Evolutionary conservation across 768 basidiomycete species (phyloP).

Genomic region (Heimioporus sp.): DNA sequence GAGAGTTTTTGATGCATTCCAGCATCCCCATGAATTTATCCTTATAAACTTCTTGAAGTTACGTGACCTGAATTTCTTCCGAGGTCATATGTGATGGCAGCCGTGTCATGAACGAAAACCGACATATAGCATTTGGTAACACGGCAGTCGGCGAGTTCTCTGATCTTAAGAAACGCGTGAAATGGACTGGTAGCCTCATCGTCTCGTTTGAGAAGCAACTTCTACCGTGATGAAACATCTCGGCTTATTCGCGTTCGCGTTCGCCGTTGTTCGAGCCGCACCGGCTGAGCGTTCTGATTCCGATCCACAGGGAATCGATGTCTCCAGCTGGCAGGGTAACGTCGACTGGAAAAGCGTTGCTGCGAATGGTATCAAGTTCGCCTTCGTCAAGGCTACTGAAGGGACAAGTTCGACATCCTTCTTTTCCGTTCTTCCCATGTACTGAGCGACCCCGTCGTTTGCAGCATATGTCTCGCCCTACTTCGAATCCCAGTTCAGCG

Average conservation of each 20-base stretch:
- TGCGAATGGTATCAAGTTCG: constrained; percentile 51
- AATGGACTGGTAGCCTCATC: too few relatives aligned
- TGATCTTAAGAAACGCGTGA: too few relatives aligned
- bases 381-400: constrained; percentile 69
- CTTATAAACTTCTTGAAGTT: too few relatives aligned
- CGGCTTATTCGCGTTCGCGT: constrained; percentile 4
- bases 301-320: constrained; percentile 50
- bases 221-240: constrained; percentile 19
- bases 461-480: constrained; percentile 23
- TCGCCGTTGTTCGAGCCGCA: constrained; percentile 7
- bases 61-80: too few relatives aligned
- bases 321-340: constrained; percentile 47
- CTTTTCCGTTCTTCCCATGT: background rate
- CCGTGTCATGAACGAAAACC: too few relatives aligned
- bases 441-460: background rate
- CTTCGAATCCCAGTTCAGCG: constrained; percentile 49
- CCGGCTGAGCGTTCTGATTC: constrained; percentile 22
- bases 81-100: too few relatives aligned
- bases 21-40: too few relatives aligned
- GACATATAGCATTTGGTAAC: too few relatives aligned
- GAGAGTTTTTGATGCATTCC: too few relatives aligned
- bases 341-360: constrained; percentile 54
- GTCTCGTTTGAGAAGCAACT: too few relatives aligned
- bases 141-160: too few relatives aligned
- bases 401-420: constrained; percentile 41